These are phyloP conservation scores for Kluyveromyces marxianus DNA, from an alignment of 1,139 yeast species.

Conservation along the genomic window DNA sequence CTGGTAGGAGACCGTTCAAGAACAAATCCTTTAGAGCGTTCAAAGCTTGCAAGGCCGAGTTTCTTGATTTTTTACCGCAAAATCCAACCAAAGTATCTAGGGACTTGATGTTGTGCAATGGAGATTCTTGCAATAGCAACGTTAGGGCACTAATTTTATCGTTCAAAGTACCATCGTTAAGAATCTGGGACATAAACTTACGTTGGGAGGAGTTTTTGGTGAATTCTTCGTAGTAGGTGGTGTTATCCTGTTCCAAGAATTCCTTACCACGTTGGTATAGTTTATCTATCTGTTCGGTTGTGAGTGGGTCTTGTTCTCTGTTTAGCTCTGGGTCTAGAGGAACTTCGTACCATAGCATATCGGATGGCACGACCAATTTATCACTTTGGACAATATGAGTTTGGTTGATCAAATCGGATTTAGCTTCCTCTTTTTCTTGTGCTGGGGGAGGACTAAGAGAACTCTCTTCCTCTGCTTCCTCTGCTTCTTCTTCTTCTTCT, in stretches of 20 bases:
- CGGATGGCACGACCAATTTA: conserved; percentile 52
- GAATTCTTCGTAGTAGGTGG: conserved; percentile 65
- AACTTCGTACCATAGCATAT: conserved; percentile 69
- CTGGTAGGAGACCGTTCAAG: conserved; percentile 69
- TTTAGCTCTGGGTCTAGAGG: conserved; percentile 37
- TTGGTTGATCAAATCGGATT: conserved; percentile 37
- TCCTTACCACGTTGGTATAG: conserved; percentile 60
- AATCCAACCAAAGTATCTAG: conserved; percentile 68
- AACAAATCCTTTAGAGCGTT: conserved; percentile 86
- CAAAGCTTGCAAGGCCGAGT: conserved; percentile 85
- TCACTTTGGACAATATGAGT: conserved; percentile 50
- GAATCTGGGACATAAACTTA: conserved; percentile 81
- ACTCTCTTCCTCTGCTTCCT: conserved; percentile 14
- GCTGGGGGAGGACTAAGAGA: conserved; percentile 9
- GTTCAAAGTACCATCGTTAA: conserved; percentile 86
- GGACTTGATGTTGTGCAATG: conserved; percentile 80
- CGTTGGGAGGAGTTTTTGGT: conserved; percentile 76
- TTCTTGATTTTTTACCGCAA: conserved; percentile 88
- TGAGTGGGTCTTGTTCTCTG: conserved; percentile 38
- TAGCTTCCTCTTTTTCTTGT: conserved; percentile 24
- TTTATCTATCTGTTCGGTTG: conserved; percentile 45
- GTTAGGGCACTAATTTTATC: conserved; percentile 96
- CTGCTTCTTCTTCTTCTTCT: conserved; percentile 15
- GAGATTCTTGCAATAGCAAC: conserved; percentile 87
- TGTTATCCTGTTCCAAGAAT: conserved; percentile 64